Evolutionary conservation across 1,284 basidiomycete species (phyloP).

Genomic region (Cryptococcus sp.): DNA sequence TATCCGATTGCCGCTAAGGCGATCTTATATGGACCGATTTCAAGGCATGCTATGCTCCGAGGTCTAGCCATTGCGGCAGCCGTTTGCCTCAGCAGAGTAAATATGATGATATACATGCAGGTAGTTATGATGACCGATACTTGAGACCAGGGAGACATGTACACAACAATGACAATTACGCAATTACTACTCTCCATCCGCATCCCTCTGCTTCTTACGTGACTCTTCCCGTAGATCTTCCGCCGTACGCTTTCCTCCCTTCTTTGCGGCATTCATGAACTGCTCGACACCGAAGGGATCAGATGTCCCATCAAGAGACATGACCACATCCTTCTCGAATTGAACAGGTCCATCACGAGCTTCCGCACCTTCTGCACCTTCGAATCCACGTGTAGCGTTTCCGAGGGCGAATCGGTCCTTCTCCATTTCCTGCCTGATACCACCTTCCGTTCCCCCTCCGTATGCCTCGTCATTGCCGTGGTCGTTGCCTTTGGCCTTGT

Average conservation of each 20-base stretch:
- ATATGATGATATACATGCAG: too few species aligned
- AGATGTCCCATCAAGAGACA: conserved; percentile 42
- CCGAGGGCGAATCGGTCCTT: conserved; percentile 94
- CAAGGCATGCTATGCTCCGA: too few species aligned
- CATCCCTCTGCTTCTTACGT: conserved; percentile 21
- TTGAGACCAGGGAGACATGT: too few species aligned
- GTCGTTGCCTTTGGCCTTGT: conserved; percentile 75
- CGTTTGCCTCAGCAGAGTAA: too few species aligned
- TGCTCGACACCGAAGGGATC: conserved; percentile 99
- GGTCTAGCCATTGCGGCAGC: too few species aligned
- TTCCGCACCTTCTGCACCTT: conserved; percentile 60
- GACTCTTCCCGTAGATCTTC: conserved; percentile 20
- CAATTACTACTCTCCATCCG: neutral
- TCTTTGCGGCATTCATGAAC: conserved; percentile 95
- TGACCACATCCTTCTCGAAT: conserved; percentile 88
- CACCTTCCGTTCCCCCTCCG: conserved; percentile 91
- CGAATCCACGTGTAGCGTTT: conserved; percentile 74
- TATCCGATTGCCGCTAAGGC: too few species aligned
- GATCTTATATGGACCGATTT: too few species aligned
- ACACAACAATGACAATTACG: neutral
- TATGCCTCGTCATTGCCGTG: conserved; percentile 84
- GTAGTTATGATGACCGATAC: too few species aligned
- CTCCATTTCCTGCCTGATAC: conserved; percentile 79
- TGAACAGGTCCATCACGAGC: conserved; percentile 91
- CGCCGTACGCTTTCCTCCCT: conserved; percentile 77